phyloP scores from a whole-genome alignment of 192 early-diverging fungal genomes.

The Backusella psychrophila region DNA sequence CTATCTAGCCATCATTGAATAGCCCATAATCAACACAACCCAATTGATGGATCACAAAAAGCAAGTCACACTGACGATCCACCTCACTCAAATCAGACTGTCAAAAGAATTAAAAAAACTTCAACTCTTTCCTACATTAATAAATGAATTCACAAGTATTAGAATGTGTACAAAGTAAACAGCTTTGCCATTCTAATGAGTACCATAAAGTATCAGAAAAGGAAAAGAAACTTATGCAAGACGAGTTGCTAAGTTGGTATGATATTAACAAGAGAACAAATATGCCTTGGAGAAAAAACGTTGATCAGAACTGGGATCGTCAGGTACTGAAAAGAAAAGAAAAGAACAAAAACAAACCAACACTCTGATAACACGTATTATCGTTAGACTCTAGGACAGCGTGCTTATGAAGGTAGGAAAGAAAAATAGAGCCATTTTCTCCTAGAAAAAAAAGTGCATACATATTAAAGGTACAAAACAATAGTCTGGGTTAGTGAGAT shows the following conservation, averaged over 20 bases:
- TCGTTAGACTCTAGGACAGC: conserved; percentile 21
- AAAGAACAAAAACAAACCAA: neutral
- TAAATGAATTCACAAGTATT: conserved; percentile 1
- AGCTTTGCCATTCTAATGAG: neutral
- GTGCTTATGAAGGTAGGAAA: conserved; percentile 50
- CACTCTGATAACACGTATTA: neutral
- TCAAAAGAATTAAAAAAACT: neutral
- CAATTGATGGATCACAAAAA: neutral
- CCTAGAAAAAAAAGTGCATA: neutral
- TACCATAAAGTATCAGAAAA: conserved; percentile 40
- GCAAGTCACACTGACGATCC: neutral
- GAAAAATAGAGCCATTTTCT: neutral
- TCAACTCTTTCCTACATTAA: neutral
- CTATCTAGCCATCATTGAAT: too few species aligned
- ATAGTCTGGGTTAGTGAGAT: conserved; percentile 80
- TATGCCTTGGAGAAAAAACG: conserved; percentile 63
- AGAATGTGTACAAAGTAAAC: conserved; percentile 18
- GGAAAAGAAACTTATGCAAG: conserved; percentile 28
- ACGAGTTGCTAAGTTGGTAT: conserved; percentile 59
- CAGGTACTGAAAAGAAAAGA: conserved; percentile 15
- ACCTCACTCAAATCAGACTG: neutral
- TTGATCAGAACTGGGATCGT: conserved; percentile 11
- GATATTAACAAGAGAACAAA: conserved; percentile 51
- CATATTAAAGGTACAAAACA: neutral
- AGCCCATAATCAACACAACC: too few species aligned